Evolutionary conservation across 2,329 filamentous ascomycete species (phyloP), one percentile per base, ranked within the genome.

Genomic region (Dichotomopilus funicola): DNA sequence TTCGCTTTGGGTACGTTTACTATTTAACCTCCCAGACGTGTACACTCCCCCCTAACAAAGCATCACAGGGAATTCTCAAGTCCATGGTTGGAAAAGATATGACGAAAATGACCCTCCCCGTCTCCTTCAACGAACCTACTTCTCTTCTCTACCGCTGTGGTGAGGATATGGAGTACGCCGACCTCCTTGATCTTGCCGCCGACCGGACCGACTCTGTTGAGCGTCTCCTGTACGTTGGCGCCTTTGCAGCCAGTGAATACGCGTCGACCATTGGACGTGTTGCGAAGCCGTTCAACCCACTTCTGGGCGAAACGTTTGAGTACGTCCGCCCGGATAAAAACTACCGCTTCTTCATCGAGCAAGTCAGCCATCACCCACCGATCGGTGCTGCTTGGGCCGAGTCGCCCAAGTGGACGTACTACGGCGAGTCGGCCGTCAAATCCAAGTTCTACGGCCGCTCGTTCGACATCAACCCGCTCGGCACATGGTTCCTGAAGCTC

Each of bases 41-140:
- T 9, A 12, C 9, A 41, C 6, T 5, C 6, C 4, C 27, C 10
- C 34, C 67, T 70, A 59, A 71, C 60, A 42, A 8, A 47, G 19
- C 19, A 40, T 10, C 57, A 6, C 51, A 96, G 91, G 87, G 88
- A 62, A 96, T 99, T 64, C 76, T 99, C 61, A 99, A 97, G 75
- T 97, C 92, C 27, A 97, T 99, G 94, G 96, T 99, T 72, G 94
- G 94, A 61, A 97, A 99, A 71, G 94, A 99, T 68, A 97, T 99
- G 94, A 97, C 94, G 40, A 97, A 95, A 76, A 99, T 99, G 92
- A 97, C 94, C 0, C 76, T 99, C 19, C 94, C 94, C 0, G 94
- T 99, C 2, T 96, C 94, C 0, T 97, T 99, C 77, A 99, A 99
- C 72, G 94, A 99, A 71, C 94, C 94, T 0, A 99, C 94, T 0